Conservation (phyloP, 345 rosid species). For the Dimocarpus longan region DNA sequence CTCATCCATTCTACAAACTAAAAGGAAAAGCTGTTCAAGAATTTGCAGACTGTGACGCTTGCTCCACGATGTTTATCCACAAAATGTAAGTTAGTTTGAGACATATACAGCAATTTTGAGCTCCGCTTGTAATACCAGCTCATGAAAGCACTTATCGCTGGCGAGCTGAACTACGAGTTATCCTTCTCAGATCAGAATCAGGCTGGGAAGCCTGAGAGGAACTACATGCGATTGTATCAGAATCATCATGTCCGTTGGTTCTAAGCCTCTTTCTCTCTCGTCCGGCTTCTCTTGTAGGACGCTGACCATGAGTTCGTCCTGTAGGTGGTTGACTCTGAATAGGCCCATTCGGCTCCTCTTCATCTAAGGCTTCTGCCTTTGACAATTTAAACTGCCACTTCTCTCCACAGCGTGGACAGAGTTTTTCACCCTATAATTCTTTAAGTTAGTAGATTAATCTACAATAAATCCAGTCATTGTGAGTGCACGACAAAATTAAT, state of each 20-base stretch:
- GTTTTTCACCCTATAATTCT: conserved; percentile 48
- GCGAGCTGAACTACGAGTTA: conserved; percentile 50
- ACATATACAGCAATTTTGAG: conserved; percentile 17
- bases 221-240: conserved; percentile 24
- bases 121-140: not conserved
- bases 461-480: not conserved
- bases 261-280: conserved; percentile 47
- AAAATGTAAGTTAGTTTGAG: not conserved
- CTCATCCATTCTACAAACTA: not conserved
- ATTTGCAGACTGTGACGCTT: not conserved
- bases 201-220: conserved; percentile 47
- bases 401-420: conserved; percentile 68
- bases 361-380: conserved; percentile 51
- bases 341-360: conserved; percentile 29
- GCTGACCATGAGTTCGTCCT: conserved; percentile 1
- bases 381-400: conserved; percentile 51
- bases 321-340: conserved; percentile 34
- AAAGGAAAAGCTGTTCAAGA: not conserved
- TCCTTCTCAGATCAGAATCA: conserved; percentile 44
- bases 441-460: conserved; percentile 1
- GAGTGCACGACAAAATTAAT: not conserved
- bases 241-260: conserved; percentile 23
- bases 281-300: conserved; percentile 15
- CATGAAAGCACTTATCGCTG: conserved; percentile 29
- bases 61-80: not conserved